Evolutionary conservation across 495 filamentous ascomycete genomes (phyloP).

Genomic region (Chaetomidium leptoderma): DNA sequence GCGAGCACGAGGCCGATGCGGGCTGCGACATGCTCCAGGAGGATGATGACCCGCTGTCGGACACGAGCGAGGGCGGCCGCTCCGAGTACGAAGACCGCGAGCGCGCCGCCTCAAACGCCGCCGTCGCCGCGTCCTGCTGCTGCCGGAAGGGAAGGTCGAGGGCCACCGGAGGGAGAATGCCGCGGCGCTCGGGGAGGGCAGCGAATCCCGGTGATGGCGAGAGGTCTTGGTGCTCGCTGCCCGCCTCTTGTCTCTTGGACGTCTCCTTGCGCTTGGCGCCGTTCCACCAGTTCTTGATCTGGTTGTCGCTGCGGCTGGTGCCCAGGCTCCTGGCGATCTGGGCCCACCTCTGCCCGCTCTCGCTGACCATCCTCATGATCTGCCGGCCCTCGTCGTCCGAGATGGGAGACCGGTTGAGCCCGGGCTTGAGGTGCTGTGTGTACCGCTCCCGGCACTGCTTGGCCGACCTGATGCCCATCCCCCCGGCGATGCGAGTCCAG

Average conservation of each 20-base stretch:
- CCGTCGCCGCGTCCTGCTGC: conserved; percentile 20
- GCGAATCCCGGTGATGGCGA: neutral
- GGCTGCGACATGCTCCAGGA: conserved; percentile 15
- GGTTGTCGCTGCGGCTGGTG: conserved; percentile 89
- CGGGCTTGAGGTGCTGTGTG: conserved; percentile 92
- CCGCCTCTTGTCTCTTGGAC: conserved; percentile 20
- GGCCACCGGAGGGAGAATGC: conserved; percentile 9
- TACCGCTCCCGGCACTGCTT: conserved; percentile 97
- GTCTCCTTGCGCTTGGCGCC: conserved; percentile 69
- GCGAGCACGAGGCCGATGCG: neutral
- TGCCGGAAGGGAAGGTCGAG: conserved; percentile 24
- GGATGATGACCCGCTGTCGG: conserved; percentile 28
- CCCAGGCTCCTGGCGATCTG: conserved; percentile 79
- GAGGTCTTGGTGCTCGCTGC: conserved; percentile 1
- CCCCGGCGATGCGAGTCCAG: conserved; percentile 84
- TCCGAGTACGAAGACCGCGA: conserved; percentile 18
- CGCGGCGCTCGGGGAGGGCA: conserved; percentile 5
- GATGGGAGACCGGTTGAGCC: conserved; percentile 87
- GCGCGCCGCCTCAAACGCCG: conserved; percentile 17
- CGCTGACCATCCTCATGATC: conserved; percentile 75
- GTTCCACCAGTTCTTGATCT: conserved; percentile 99
- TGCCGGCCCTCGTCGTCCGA: conserved; percentile 77
- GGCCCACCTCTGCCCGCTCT: conserved; percentile 90
- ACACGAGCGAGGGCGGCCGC: conserved; percentile 27
- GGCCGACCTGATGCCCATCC: conserved; percentile 72